These are phyloP conservation scores for Cutaneotrichosporon cavernicola DNA, from an alignment of 1,284 basidiomycete species.

Conservation along the genomic window DNA sequence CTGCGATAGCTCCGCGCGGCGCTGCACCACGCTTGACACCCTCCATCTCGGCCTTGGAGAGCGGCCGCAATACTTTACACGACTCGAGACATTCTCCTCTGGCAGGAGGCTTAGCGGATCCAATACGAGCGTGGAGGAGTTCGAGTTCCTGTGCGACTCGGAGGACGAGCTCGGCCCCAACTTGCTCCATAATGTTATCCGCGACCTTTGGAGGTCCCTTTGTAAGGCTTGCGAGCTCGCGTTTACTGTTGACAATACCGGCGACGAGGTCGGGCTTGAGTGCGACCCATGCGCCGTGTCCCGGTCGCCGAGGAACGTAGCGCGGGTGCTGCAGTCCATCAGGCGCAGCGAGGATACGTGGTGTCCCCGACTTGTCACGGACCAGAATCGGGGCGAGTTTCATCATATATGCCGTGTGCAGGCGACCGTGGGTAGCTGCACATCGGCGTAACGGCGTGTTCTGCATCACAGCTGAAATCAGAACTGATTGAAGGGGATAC, in stretches of 20 bases:
- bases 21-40: not conserved
- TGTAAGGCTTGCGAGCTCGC: not conserved
- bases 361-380: not conserved
- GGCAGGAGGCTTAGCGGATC: not conserved
- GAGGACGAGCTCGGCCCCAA: constrained; percentile 20
- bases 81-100: too few species aligned
- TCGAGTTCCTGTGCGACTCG: constrained; percentile 28
- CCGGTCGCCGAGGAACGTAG: constrained; percentile 12
- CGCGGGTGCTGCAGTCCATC: constrained; percentile 21
- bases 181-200: constrained; percentile 1
- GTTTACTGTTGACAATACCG: not conserved
- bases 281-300: constrained; percentile 20
- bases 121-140: constrained; percentile 17
- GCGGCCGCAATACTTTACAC: constrained; percentile 6
- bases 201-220: not conserved
- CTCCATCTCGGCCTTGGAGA: not conserved
- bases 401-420: constrained; percentile 28
- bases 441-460: constrained; percentile 20
- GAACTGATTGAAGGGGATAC: not conserved
- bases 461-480: constrained; percentile 21
- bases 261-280: constrained; percentile 19
- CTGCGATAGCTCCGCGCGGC: constrained; percentile 8
- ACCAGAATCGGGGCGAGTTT: constrained; percentile 15
- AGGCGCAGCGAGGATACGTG: constrained; percentile 16
- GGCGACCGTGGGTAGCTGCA: constrained; percentile 5